These are phyloP conservation scores for Tanacetum coccineum DNA, from an alignment of 129 eudicot species.

Conservation along the genomic window DNA sequence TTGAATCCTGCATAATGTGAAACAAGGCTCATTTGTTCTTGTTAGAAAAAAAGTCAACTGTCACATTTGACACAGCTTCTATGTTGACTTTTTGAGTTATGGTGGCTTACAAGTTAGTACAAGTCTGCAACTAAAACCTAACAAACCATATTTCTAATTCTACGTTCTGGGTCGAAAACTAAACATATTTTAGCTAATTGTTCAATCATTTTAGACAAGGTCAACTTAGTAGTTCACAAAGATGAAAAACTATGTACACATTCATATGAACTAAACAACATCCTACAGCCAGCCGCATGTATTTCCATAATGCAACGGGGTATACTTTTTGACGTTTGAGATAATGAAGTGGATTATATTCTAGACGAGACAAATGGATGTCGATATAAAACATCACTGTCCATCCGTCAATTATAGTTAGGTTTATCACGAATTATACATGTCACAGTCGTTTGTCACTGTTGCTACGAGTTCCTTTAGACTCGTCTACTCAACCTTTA, in stretches of 20 bases:
- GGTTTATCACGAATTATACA: neutral
- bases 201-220: neutral
- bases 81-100: neutral
- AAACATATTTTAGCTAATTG: neutral
- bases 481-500: neutral
- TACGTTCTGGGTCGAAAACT: neutral
- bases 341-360: neutral
- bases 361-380: too few species aligned
- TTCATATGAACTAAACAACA: too few species aligned
- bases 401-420: neutral
- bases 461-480: neutral
- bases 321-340: neutral
- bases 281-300: too few species aligned
- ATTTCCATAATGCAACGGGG: too few species aligned
- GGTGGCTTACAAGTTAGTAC: neutral
- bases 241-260: neutral
- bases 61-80: neutral
- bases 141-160: neutral
- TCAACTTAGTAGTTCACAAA: neutral
- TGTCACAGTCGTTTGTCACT: neutral
- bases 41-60: neutral
- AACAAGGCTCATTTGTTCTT: neutral
- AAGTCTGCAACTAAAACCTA: slow-evolving; percentile 17
- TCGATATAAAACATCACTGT: too few species aligned
- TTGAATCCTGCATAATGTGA: neutral